Base-by-base conservation (phyloP, 345 rosid genomes). In the Theobroma cacao region DNA sequence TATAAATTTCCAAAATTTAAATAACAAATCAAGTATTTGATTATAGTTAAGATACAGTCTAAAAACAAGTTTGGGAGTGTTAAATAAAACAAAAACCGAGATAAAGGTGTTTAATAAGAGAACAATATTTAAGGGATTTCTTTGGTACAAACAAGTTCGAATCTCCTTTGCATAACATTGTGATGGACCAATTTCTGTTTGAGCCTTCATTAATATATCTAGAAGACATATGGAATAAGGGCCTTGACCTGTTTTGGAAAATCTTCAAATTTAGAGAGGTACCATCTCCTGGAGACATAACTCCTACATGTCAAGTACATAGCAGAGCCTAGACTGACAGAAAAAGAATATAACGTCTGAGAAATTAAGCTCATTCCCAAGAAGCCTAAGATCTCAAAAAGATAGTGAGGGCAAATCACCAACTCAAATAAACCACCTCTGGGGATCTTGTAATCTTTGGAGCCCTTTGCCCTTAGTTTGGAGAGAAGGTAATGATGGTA, bases 401-500 rank as follows among this genome's bases (percentile, higher is more conserved):
- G 76, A 34, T 95, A 95, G 64, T 92, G 98, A 56, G 98, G 98
- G 82, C 97, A 95, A 34, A 89, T 82, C 40, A 91, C 83, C 12
- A 81, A 48, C 11, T 76, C 84, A 74, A 93, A 95, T 0, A 93
- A 68, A 34, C 98, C 97, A 30, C 92, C 93, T 75, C 55, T 63
- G 0, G 97, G 94, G 66, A 95, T 82, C 82, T 84, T 92, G 82
- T 91, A 93, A 30, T 85, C 91, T 67, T 85, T 88, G 33, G 78
- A 86, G 11, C 77, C 85, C 14, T 72, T 70, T 53, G 64, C 64
- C 80, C 95, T 88, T 14, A 92, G 81, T 50, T 80, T 83, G 78
- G 97, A 90, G 5, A 95, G 90, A 20, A 93, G 81, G 56, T 36
- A 70, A 76, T 95, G 98, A 82, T 92, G 97, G 84, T 95, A 92